Evolutionary conservation across 1,139 yeast genomes (phyloP), one percentile per base, ranked within the genome.

Genomic region (Suhomyces maxii): DNA sequence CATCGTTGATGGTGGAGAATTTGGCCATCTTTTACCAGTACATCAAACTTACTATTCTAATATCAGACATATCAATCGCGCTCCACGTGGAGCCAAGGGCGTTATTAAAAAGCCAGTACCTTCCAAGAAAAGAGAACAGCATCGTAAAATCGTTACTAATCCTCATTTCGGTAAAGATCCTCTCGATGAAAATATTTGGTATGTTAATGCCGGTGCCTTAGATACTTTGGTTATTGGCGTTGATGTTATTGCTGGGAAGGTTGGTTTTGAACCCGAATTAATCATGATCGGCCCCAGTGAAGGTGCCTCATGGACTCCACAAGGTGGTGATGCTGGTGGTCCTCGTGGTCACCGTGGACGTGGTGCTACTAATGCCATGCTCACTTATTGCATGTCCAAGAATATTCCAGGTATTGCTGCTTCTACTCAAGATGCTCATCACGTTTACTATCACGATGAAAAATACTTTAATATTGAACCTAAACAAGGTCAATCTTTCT

Each of bases 211-310:
- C 5, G 55, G 65, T 18, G 68, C 76, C 0, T 40, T 68, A 28
- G 65, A 64, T 35, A 47, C 67, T 1, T 57, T 73, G 38, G 53
- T 67, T 7, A 58, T 70, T 28, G 74, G 68, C 1, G 51, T 69
- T 32, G 70, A 70, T 46, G 58, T 63, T 14, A 57, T 76, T 36
- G 50, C 73, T 14, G 76, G 77, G 2, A 64, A 68, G 47, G 62
- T 69, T 0, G 57, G 59, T 9, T 61, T 67, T 46, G 49, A 55
- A 4, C 68, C 73, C 1, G 79, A 76, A 52, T 59, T 75, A 54
- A 65, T 75, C 2, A 44, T 76, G 13, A 45, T 72, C 12, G 78
- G 79, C 1, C 78, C 79, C 3, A 64, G 67, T 45, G 73, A 67
- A 50, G 71, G 71, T 8, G 50, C 54, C 14, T 50, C 55, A 8